Conservation (phyloP, 805 yeast genomes). For the Kodamaea kakaduensis region DNA sequence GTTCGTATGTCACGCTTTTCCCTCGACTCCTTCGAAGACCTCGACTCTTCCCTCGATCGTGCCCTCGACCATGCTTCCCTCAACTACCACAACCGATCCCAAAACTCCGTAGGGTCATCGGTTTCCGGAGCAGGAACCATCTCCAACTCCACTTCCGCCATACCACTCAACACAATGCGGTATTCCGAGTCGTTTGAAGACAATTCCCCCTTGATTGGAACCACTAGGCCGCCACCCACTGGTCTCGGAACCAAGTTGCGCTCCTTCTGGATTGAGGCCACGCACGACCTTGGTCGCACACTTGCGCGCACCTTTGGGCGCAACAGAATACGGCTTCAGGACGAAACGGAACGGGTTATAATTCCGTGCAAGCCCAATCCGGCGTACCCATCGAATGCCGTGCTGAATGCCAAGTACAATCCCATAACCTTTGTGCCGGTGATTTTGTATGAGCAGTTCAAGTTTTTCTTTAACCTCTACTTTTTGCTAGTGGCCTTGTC, state of each 20-base stretch:
- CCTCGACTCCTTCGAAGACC: slow-evolving; percentile 48
- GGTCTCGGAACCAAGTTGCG: not conserved
- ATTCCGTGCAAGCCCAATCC: slow-evolving; percentile 33
- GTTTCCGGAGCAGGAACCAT: slow-evolving; percentile 17
- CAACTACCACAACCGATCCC: slow-evolving; percentile 29
- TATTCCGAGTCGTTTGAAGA: slow-evolving; percentile 16
- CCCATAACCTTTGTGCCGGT: slow-evolving; percentile 84
- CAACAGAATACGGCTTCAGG: slow-evolving; percentile 15
- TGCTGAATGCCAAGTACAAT: slow-evolving; percentile 92
- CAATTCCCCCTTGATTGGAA: slow-evolving; percentile 26
- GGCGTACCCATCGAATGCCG: slow-evolving; percentile 55
- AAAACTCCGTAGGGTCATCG: slow-evolving; percentile 22
- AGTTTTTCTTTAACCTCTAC: slow-evolving; percentile 91
- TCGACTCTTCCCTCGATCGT: slow-evolving; percentile 62
- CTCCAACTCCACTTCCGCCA: slow-evolving; percentile 13
- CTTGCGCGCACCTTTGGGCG: not conserved
- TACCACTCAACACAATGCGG: slow-evolving; percentile 26
- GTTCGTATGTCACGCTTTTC: too few relatives aligned
- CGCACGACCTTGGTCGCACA: not conserved
- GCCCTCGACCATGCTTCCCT: slow-evolving; percentile 54
- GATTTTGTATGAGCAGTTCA: slow-evolving; percentile 91
- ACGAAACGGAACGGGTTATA: slow-evolving; percentile 32
- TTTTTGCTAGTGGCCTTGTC: slow-evolving; percentile 91
- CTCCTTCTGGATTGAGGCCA: not conserved
- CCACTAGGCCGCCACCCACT: too few relatives aligned